Percentiles rank a stretch among this genome's conserved stretches.
phyloP scores from a whole-genome alignment of 2,329 filamentous ascomycete genomes.

The Microdochium trichocladiopsis region DNA sequence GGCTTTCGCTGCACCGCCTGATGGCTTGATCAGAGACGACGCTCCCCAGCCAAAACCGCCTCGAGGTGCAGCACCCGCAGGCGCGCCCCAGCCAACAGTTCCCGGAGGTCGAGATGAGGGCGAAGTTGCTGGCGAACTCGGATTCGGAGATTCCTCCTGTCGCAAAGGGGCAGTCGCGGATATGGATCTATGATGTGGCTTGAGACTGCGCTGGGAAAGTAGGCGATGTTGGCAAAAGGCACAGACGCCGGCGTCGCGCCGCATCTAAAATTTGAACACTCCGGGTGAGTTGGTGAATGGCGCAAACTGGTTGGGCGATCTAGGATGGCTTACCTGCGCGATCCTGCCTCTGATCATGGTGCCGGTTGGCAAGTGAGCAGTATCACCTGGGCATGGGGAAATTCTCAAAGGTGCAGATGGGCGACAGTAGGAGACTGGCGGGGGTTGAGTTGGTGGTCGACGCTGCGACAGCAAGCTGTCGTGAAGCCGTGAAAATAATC shows the following conservation, averaged over 20 bases:
- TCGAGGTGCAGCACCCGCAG: neutral
- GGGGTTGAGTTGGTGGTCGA: too few species aligned
- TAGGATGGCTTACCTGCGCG: neutral
- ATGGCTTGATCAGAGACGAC: neutral
- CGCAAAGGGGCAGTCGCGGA: neutral
- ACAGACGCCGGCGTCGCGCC: constrained; percentile 21
- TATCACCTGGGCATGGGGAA: neutral
- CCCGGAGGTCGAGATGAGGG: neutral
- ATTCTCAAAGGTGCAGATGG: too few species aligned
- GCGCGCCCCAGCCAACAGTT: neutral
- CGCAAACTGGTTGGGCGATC: neutral
- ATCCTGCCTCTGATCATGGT: neutral
- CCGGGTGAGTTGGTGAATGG: neutral
- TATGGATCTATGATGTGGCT: neutral
- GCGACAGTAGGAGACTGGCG: too few species aligned
- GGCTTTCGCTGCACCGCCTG: neutral
- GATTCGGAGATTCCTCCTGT: constrained; percentile 1
- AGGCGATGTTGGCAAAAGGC: constrained; percentile 19
- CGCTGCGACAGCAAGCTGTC: too few species aligned
- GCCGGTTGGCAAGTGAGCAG: neutral
- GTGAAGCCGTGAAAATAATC: neutral
- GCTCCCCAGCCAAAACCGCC: neutral
- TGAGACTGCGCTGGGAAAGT: neutral
- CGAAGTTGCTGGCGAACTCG: neutral
- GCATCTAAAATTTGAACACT: neutral